phyloP scores from a whole-genome alignment of 2,329 filamentous ascomycete species.

The Aspergillus melleus region DNA sequence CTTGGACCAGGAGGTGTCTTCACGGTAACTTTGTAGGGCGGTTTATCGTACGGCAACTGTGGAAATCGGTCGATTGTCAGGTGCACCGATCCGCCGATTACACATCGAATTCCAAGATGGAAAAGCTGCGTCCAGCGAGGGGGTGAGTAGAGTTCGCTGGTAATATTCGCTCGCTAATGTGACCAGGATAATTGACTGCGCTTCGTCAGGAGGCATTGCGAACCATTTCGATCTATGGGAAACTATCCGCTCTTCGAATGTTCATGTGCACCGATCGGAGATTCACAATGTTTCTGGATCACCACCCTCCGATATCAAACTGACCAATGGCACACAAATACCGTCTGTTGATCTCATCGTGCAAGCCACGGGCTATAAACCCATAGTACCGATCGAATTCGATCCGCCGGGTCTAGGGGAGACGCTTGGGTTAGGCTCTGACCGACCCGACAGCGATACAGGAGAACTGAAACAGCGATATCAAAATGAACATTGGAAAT shows the following conservation, averaged over 20 bases:
- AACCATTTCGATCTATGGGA: slow-evolving; percentile 28
- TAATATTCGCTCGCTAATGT: background rate
- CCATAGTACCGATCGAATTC: slow-evolving; percentile 22
- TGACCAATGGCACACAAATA: slow-evolving; percentile 12
- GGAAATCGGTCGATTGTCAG: slow-evolving; percentile 18
- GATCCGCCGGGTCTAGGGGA: slow-evolving; percentile 13
- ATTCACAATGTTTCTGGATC: slow-evolving; percentile 9
- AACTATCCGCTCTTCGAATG: slow-evolving; percentile 17
- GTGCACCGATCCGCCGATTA: slow-evolving; percentile 19
- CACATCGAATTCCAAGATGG: slow-evolving; percentile 18
- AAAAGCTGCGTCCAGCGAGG: slow-evolving; percentile 17
- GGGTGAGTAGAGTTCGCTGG: background rate
- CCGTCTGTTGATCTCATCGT: slow-evolving; percentile 18
- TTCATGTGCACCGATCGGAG: slow-evolving; percentile 22
- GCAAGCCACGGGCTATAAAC: slow-evolving; percentile 24
- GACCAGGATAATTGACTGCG: slow-evolving; percentile 22
- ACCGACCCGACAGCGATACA: background rate
- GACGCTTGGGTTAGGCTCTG: slow-evolving; percentile 12
- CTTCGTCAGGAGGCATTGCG: slow-evolving; percentile 22
- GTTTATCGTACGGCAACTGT: slow-evolving; percentile 18
- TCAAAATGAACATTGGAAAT: background rate
- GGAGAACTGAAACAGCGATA: slow-evolving; percentile 10
- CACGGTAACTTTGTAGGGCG: slow-evolving; percentile 25
- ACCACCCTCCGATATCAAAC: background rate
- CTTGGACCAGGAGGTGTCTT: slow-evolving; percentile 20